phyloP scores from a whole-genome alignment of 1,139 yeast genomes.

The Candida tunisiensis region DNA sequence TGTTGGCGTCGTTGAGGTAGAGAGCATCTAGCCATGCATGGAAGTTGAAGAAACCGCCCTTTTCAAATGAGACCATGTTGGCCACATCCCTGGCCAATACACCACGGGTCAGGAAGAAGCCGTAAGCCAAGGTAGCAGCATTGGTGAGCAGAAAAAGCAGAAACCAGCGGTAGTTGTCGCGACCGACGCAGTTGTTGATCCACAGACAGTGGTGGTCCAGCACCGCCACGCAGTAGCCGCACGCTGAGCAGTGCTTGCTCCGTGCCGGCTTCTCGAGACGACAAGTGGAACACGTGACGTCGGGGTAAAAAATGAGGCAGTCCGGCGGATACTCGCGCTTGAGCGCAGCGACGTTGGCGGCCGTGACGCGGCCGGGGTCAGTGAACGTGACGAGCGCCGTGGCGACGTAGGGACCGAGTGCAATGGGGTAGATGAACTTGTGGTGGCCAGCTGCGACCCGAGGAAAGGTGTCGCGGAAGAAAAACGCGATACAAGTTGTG shows the following conservation, averaged over 20 bases:
- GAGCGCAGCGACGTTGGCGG: slow-evolving; percentile 11
- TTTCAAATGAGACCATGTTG: slow-evolving; percentile 7
- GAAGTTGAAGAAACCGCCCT: slow-evolving; percentile 2
- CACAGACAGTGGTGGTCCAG: slow-evolving; percentile 94
- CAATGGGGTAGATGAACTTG: slow-evolving; percentile 10
- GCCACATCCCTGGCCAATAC: slow-evolving; percentile 12
- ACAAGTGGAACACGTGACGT: slow-evolving; percentile 40
- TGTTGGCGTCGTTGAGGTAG: slow-evolving; percentile 17
- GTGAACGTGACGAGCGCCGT: slow-evolving; percentile 31
- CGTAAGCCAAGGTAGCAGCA: slow-evolving; percentile 41
- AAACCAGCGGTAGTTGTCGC: slow-evolving; percentile 59
- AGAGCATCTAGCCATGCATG: slow-evolving; percentile 13
- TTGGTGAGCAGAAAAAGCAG: slow-evolving; percentile 42
- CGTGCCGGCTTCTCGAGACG: slow-evolving; percentile 60
- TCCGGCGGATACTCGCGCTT: slow-evolving; percentile 28
- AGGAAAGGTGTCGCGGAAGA: slow-evolving; percentile 26
- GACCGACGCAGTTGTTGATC: slow-evolving; percentile 84
- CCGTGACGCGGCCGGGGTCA: slow-evolving; percentile 36
- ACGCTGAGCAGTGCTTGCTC: slow-evolving; percentile 73
- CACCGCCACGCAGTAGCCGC: slow-evolving; percentile 47
- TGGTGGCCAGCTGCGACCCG: slow-evolving; percentile 12
- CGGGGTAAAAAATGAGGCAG: slow-evolving; percentile 38
- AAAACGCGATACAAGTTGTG: slow-evolving; percentile 29
- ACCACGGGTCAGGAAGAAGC: slow-evolving; percentile 27
- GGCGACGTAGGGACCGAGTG: slow-evolving; percentile 23